These are phyloP conservation scores for Sordariomycetes sp. DNA, from an alignment of 2,329 filamentous ascomycete genomes.

Conservation along the genomic window DNA sequence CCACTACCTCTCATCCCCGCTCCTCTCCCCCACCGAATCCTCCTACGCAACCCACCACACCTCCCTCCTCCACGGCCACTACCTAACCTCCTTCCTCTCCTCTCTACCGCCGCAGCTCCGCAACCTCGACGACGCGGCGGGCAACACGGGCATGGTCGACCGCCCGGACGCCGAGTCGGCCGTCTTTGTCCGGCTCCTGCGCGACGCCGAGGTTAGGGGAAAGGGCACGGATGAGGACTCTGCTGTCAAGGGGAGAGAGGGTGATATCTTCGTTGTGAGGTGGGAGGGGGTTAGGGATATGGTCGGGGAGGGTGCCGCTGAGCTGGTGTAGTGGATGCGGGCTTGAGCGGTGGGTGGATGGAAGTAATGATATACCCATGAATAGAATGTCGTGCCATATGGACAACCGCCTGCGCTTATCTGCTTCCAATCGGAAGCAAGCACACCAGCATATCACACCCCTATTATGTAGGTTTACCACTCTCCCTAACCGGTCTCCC, in stretches of 20 bases:
- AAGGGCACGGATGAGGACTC: conserved; percentile 55
- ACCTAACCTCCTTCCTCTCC: conserved; percentile 71
- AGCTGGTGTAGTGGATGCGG: conserved; percentile 37
- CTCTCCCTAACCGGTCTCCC: not conserved
- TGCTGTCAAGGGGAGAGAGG: conserved; percentile 44
- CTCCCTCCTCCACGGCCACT: conserved; percentile 73
- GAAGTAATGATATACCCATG: conserved; percentile 1
- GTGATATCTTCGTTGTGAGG: conserved; percentile 58
- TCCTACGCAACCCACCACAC: conserved; percentile 81
- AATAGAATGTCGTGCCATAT: not conserved
- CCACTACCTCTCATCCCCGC: conserved; percentile 54
- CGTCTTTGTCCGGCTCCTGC: conserved; percentile 71
- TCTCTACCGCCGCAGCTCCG: conserved; percentile 72
- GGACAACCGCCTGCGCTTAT: not conserved
- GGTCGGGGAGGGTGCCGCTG: conserved; percentile 43
- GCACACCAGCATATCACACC: not conserved
- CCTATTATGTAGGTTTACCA: not conserved
- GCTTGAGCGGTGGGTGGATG: not conserved
- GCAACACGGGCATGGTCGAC: conserved; percentile 88
- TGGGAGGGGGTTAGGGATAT: conserved; percentile 63
- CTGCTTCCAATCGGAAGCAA: too few relatives aligned
- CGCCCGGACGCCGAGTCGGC: conserved; percentile 71
- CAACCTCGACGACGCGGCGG: conserved; percentile 80
- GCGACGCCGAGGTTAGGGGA: conserved; percentile 46
- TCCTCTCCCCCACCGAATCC: conserved; percentile 64